phyloP scores from a whole-genome alignment of 345 rosid genomes.

The Hibiscus mutabilis region DNA sequence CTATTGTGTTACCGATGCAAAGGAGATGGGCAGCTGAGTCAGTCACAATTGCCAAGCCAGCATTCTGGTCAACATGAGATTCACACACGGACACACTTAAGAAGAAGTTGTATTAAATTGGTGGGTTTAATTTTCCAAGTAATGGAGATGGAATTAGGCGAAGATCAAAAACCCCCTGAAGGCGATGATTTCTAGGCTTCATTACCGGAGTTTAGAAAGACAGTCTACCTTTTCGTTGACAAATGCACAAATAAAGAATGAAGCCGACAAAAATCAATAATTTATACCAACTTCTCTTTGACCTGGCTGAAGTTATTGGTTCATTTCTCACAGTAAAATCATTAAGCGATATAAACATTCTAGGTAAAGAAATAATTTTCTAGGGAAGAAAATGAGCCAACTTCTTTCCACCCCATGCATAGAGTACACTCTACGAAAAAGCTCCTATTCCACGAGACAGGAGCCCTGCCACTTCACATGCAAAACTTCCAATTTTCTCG shows the following conservation, averaged over 20 bases:
- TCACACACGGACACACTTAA: no score
- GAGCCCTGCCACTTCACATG: constrained; percentile 11
- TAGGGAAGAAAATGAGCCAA: background rate
- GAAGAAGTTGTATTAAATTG: background rate
- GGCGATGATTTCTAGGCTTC: background rate
- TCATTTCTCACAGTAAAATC: no score
- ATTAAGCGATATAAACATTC: background rate
- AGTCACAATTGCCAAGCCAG: no score
- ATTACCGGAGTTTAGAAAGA: background rate
- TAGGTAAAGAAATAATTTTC: background rate
- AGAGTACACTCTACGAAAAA: constrained; percentile 11
- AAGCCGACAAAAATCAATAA: background rate
- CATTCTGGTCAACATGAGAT: no score
- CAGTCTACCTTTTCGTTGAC: background rate
- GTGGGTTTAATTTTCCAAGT: background rate
- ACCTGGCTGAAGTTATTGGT: background rate
- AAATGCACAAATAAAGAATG: background rate
- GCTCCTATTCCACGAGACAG: constrained; percentile 6
- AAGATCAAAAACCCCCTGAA: background rate
- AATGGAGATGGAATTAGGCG: background rate
- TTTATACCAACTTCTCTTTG: background rate
- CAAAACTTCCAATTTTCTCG: constrained; percentile 1
- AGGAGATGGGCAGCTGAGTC: no score
- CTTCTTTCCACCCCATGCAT: background rate
- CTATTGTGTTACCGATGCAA: no score